Evolutionary conservation across 495 filamentous ascomycete genomes (phyloP), one percentile per base, ranked within the genome.

Genomic region (Aspergillus panamensis): DNA sequence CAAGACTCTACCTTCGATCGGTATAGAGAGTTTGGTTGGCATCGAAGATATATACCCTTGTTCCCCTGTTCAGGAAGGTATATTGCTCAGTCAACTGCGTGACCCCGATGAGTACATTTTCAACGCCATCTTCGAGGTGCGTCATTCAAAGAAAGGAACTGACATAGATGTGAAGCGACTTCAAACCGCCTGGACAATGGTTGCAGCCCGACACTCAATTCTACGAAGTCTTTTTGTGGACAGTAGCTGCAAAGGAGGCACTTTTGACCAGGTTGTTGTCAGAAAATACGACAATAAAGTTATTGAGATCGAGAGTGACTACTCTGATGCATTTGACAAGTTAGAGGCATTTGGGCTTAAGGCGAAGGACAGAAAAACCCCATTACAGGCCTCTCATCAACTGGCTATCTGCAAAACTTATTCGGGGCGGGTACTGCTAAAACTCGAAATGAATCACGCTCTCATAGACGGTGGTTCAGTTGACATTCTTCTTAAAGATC

Each of bases 51-150:
- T 82, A 31, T 88, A 87, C 50, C 86, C 86, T 2, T 84, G 80
- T 52, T 86, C 86, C 0, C 79, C 84, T 0, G 82, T 84, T 37
- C 87, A 90, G 59, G 80, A 87, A 57, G 85, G 81, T 44, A 80
- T 89, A 5, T 68, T 90, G 14, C 80, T 87, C 51, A 86, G 82
- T 53, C 84, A 89, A 35, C 73, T 81, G 13, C 81, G 77, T 25
- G 73, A 81, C 42, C 69, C 76, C 12, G 66, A 63, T 29, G 64
- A 69, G 1, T 84, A 83, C 62, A 70, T 75, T 55, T 77, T 77
- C 58, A 70, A 75, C 57, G 70, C 70, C 3, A 69, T 80, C 6
- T 80, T 78, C 16, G 77, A 81, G 40, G 70, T 81, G 19, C 61
- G 40, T n/a, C n/a, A n/a, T n/a, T n/a, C n/a, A n/a, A n/a, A n/a